These are phyloP conservation scores for Jamesozyma gamospora DNA, from an alignment of 805 yeast genomes.

Conservation along the genomic window DNA sequence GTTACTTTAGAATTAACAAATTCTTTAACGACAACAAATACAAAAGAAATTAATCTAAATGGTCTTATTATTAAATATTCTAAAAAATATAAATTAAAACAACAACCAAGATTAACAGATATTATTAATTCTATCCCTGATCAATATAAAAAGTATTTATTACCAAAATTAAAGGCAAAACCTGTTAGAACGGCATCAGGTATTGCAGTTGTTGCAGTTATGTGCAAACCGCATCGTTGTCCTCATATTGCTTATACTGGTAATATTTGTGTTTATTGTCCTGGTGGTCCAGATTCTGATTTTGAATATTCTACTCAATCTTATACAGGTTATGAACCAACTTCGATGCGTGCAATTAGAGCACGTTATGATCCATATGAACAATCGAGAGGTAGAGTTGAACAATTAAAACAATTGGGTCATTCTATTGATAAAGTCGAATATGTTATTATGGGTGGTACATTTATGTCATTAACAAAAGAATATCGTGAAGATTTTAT, in stretches of 20 bases:
- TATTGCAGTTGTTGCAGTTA: slow-evolving; percentile 97
- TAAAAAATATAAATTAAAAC: slow-evolving; percentile 81
- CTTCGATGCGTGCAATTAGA: slow-evolving; percentile 98
- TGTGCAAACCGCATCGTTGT: slow-evolving; percentile 98
- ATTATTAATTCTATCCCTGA: slow-evolving; percentile 93
- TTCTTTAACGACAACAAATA: slow-evolving; percentile 50
- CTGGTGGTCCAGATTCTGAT: slow-evolving; percentile 98
- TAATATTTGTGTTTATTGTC: slow-evolving; percentile 95
- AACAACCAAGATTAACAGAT: slow-evolving; percentile 91
- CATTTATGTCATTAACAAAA: slow-evolving; percentile 88
- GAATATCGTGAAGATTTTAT: slow-evolving; percentile 87
- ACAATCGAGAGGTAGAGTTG: slow-evolving; percentile 95
- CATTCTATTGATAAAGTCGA: slow-evolving; percentile 96
- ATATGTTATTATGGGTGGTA: slow-evolving; percentile 97
- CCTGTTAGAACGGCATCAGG: slow-evolving; percentile 98
- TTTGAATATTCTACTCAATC: slow-evolving; percentile 97
- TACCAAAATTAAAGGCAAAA: slow-evolving; percentile 94
- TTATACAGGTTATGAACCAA: slow-evolving; percentile 97
- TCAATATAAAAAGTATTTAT: slow-evolving; percentile 79
- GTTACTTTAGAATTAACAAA: slow-evolving; percentile 77
- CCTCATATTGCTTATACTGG: slow-evolving; percentile 99
- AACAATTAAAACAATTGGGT: slow-evolving; percentile 88
- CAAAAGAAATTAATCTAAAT: slow-evolving; percentile 59
- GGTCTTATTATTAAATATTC: slow-evolving; percentile 79
- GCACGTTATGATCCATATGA: slow-evolving; percentile 98